Evolutionary conservation across 176 grass and related monocot genomes (phyloP).

Genomic region (Leersia perrieri): DNA sequence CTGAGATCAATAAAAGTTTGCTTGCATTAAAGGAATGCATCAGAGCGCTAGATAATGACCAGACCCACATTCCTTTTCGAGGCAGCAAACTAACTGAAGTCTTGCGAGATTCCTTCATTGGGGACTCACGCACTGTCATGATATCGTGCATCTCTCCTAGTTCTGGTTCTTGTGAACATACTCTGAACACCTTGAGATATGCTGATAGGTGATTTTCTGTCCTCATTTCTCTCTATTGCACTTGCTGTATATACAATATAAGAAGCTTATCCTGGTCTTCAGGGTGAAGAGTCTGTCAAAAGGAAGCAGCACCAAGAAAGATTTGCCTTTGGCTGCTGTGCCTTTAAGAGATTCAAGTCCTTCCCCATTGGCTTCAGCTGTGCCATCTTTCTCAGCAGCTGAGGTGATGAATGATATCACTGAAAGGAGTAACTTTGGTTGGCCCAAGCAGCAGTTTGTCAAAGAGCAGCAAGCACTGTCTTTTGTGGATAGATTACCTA

Average conservation of each 20-base stretch:
- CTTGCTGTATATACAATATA: conserved; percentile 15
- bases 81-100: conserved; percentile 99
- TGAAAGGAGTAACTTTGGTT: conserved; percentile 64
- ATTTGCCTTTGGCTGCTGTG: conserved; percentile 36
- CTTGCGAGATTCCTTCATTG: conserved; percentile 90
- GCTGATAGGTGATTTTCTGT: conserved; percentile 77
- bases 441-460: conserved; percentile 52
- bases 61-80: conserved; percentile 97
- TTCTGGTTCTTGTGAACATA: conserved; percentile 98
- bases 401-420: conserved; percentile 55
- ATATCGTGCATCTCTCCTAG: conserved; percentile 98
- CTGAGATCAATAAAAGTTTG: conserved; percentile 99
- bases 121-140: conserved; percentile 97
- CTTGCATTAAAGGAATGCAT: conserved; percentile 98
- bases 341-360: conserved; percentile 65
- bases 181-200: conserved; percentile 96
- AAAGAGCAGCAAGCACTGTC: conserved; percentile 41
- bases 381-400: conserved; percentile 41
- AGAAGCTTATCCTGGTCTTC: conserved; percentile 15
- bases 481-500: conserved; percentile 41
- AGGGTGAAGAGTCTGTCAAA: conserved; percentile 98
- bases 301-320: conserved; percentile 74
- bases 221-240: conserved; percentile 20
- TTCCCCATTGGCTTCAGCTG: conserved; percentile 49
- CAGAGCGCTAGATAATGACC: conserved; percentile 95